Base-by-base conservation (phyloP, 805 yeast species). In the Saccharomycopsis sp. region DNA sequence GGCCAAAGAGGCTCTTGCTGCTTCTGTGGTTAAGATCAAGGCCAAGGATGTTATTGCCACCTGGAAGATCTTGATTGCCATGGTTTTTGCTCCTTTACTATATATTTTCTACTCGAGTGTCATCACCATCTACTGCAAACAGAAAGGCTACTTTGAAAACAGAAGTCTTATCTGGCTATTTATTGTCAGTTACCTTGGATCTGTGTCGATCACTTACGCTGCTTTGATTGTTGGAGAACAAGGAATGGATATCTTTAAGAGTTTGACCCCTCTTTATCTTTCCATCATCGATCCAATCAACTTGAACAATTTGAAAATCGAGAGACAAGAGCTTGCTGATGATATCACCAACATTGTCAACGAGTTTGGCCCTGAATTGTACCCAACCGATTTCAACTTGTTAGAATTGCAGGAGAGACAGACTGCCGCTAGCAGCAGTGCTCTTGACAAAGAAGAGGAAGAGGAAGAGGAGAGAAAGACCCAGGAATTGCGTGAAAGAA, bases 1-100 rank as follows among this genome's bases (percentile, higher is more conserved):
- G 72, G 90, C 92, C 47, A 75, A 72, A 61, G 80, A 83, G 42
- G 98, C 98, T 0, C 75, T 93, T 61, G 91, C 89, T n/a, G 87
- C 81, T n/a, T 90, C 97, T 0, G 80, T 89, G 1, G 99, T 93
- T 17, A 93, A 93, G 69, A 85, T 93, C 63, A 84, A 85, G 69
- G 98, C 96, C 14, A 83, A 82, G 55, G 99, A 93, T 70, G 96
- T 93, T 47, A 77, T 93, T 57, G 97, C 97, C 1, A 89, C 97
- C 1, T 93, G 99, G 99, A 93, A 93, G 71, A 82, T 93, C 52
- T 78, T 92, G 60, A 89, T 92, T 23, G 84, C 93, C 17, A 78
- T 93, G 73, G 86, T 89, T 1, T 73, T 89, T 61, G 94, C 97
- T 0, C 99, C 99, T 2, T 67, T 89, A 8, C 74, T 93, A 12